Base-by-base conservation (phyloP, 805 yeast species). In the Metschnikowia drakensbergensis region DNA sequence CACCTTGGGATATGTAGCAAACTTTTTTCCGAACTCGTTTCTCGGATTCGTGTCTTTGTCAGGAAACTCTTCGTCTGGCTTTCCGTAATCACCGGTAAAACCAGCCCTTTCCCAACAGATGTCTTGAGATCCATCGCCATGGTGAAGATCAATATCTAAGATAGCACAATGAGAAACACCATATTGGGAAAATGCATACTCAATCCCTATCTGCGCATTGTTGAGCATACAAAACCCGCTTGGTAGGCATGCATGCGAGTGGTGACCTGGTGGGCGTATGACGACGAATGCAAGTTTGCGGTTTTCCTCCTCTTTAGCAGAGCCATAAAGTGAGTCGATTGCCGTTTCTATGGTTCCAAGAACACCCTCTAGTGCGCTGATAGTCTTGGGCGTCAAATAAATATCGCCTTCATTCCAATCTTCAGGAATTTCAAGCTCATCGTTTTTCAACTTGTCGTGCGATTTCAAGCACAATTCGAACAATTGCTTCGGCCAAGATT, bases 81-180 rank as follows among this genome's bases (percentile, higher is more conserved):
- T 73, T n/a, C 76, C 76, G 52, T 67, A 69, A 51, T 72, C 76
- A 6, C 76, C 77, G 3, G 58, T 47, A 56, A 80, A 77, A 0
- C 88, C 88, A 0, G 86, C 86, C 53, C 87, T 72, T 58, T 81
- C 83, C 90, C 91, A 88, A 58, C 91, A 82, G 27, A 88, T 84
- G 63, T 88, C 95, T 58, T 88, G 96, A 5, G 88, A 79, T 10
- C 96, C 96, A 65, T 88, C 96, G 13, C 96, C 96, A 61, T 88
- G 96, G 60, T 88, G 96, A 37, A 88, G 71, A 63, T 88, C 96
- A 53, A 88, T 84, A 63, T 88, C 96, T 29, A 88, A 66, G 17
- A 88, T 84, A 0, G 85, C 90, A 13, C 89, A 89, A 67, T 88
- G 96, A 0, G 92, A 83, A 2, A 88, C 82, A 1, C 74, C 81